Percentiles rank a stretch among this genome's conserved stretches.
These are phyloP conservation scores for Fomes fomentarius DNA, from an alignment of 1,284 basidiomycete genomes.

Conservation along the genomic window DNA sequence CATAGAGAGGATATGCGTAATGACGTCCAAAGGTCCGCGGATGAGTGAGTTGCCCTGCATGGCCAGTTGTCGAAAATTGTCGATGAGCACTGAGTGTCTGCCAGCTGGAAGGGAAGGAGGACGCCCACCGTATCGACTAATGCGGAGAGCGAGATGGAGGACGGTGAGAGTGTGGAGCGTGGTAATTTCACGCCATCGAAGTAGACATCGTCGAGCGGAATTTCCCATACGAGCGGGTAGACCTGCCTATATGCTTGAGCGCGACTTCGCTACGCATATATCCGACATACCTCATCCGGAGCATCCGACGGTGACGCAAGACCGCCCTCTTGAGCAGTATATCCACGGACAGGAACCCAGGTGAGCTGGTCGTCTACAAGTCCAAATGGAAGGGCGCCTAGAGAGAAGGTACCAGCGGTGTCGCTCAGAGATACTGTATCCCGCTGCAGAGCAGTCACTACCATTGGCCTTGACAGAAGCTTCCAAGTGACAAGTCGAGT, in stretches of 20 bases:
- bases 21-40: conserved; percentile 41
- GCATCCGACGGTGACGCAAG: conserved; percentile 35
- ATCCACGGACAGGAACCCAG: conserved; percentile 44
- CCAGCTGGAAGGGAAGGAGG: neutral
- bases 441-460: conserved; percentile 40
- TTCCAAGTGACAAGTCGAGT: conserved; percentile 29
- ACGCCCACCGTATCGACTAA: conserved; percentile 51
- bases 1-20: conserved; percentile 40
- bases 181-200: conserved; percentile 53
- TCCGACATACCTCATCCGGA: conserved; percentile 35
- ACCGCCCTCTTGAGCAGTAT: conserved; percentile 39
- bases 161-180: conserved; percentile 42
- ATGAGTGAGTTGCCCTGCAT: conserved; percentile 42
- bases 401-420: conserved; percentile 39
- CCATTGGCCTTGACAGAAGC: conserved; percentile 27
- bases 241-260: conserved; percentile 19
- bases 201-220: conserved; percentile 58
- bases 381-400: conserved; percentile 42
- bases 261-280: too few relatives aligned
- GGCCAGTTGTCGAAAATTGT: too few relatives aligned
- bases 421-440: conserved; percentile 40
- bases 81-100: too few relatives aligned
- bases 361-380: conserved; percentile 37
- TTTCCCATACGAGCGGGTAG: conserved; percentile 51
- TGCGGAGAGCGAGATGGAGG: conserved; percentile 44